Evolutionary conservation across 2,329 filamentous ascomycete species (phyloP).

Genomic region (Pezicula carpinea): DNA sequence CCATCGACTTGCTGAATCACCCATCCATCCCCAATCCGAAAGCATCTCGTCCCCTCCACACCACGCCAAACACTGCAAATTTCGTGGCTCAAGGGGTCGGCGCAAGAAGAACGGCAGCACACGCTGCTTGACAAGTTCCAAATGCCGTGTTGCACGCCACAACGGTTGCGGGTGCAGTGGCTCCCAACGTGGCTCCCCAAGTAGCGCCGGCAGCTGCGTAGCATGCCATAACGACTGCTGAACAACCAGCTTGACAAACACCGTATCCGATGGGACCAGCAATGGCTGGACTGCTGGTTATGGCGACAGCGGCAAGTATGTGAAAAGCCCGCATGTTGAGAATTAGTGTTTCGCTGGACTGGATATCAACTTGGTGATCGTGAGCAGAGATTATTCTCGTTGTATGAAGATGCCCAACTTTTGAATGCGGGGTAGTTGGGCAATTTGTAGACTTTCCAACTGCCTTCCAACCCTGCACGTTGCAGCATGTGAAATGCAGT

Average conservation of each 20-base stretch:
- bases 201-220: slow-evolving; percentile 39
- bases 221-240: slow-evolving; percentile 39
- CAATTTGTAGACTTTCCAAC: too few species aligned
- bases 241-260: slow-evolving; percentile 42
- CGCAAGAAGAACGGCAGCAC: slow-evolving; percentile 30
- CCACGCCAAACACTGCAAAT: slow-evolving; percentile 35
- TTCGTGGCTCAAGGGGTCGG: slow-evolving; percentile 29
- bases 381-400: too few species aligned
- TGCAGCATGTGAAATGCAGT: too few species aligned
- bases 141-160: slow-evolving; percentile 40
- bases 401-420: too few species aligned
- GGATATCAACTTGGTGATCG: too few species aligned
- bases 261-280: slow-evolving; percentile 37
- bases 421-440: too few species aligned
- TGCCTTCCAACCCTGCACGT: too few species aligned
- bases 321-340: slow-evolving; percentile 4
- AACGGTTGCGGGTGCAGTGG: slow-evolving; percentile 35
- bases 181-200: slow-evolving; percentile 35
- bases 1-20: too few species aligned
- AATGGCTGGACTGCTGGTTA: slow-evolving; percentile 3
- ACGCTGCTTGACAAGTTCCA: slow-evolving; percentile 41
- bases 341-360: too few species aligned
- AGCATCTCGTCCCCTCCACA: not conserved
- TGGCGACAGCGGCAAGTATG: not conserved
- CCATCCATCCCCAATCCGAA: too few species aligned